Conservation (phyloP, 768 basidiomycete species). For the Lentinula aciculospora region DNA sequence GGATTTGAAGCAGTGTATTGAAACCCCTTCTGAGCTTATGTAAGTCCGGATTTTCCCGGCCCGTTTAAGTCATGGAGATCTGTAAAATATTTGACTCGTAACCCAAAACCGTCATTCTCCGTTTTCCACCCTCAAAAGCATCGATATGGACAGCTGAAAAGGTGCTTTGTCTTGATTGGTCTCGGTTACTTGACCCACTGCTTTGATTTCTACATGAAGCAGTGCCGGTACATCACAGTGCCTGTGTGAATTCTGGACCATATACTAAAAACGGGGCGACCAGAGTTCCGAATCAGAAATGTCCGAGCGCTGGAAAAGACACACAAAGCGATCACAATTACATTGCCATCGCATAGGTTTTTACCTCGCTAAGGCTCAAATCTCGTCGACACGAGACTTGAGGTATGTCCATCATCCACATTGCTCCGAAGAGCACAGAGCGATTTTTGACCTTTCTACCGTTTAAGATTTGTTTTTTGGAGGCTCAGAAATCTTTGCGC, state of each 20-base stretch:
- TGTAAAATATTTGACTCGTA: too few species aligned
- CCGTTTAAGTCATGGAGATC: background rate
- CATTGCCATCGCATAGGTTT: background rate
- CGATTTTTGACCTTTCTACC: background rate
- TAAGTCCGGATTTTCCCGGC: background rate
- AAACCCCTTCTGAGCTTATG: background rate
- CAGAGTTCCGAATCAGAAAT: slow-evolving; percentile 1
- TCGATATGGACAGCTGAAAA: background rate
- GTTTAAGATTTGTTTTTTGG: background rate
- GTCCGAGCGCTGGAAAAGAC: background rate
- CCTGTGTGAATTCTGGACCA: background rate
- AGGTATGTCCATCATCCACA: too few species aligned
- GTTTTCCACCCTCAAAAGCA: background rate
- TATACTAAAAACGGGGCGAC: background rate
- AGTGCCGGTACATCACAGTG: background rate
- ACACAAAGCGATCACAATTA: background rate
- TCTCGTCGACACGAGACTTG: too few species aligned
- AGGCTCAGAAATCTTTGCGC: background rate
- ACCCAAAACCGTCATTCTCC: background rate
- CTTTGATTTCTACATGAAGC: background rate
- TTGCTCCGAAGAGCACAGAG: too few species aligned
- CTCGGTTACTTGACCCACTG: background rate
- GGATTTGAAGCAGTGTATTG: background rate
- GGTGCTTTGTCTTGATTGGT: background rate
- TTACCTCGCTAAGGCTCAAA: background rate